A percentile compares a stretch with the other conserved stretches of the same genome.
phyloP scores from a whole-genome alignment of 2,329 filamentous ascomycete genomes.

The Neophaeococcomyces mojaviensis region DNA sequence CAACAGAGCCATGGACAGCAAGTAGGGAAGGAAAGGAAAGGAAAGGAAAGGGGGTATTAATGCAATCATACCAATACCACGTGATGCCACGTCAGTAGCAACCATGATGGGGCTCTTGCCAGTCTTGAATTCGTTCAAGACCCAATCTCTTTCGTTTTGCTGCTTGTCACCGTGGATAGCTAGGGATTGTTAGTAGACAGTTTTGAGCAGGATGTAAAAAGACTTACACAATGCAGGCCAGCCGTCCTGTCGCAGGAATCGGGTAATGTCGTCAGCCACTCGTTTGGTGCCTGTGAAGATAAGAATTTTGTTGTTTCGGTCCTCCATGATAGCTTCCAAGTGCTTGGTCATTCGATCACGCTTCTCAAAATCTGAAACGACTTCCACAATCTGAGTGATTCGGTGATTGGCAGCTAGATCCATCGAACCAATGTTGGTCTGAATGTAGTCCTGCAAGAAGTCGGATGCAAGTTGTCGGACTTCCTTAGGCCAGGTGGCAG shows the following conservation, averaged over 20 bases:
- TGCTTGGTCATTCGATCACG: conserved; percentile 96
- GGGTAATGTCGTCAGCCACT: conserved; percentile 94
- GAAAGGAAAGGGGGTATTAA: conserved; percentile 35
- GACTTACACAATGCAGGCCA: conserved; percentile 91
- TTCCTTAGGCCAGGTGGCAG: conserved; percentile 98
- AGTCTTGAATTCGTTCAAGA: conserved; percentile 98
- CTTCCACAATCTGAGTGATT: conserved; percentile 96
- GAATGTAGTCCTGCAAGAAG: conserved; percentile 92
- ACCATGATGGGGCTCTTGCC: conserved; percentile 99
- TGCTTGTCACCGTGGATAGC: conserved; percentile 99
- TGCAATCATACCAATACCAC: conserved; percentile 97
- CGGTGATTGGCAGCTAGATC: conserved; percentile 95
- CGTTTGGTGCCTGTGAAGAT: conserved; percentile 85
- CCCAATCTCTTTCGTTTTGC: conserved; percentile 99
- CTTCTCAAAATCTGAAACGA: conserved; percentile 94
- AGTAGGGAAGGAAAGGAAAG: conserved; percentile 28
- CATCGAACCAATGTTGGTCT: conserved; percentile 97
- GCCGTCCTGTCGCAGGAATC: conserved; percentile 93
- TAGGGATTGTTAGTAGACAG: conserved; percentile 41
- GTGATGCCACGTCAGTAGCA: conserved; percentile 97
- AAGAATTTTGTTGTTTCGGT: conserved; percentile 88
- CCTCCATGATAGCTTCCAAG: conserved; percentile 94
- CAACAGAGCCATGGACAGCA: conserved; percentile 27
- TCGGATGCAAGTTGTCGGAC: conserved; percentile 85
- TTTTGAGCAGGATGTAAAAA: conserved; percentile 1